Evolutionary conservation across 2,329 filamentous ascomycete genomes (phyloP).

Genomic region (Pestalotiopsis sp.): DNA sequence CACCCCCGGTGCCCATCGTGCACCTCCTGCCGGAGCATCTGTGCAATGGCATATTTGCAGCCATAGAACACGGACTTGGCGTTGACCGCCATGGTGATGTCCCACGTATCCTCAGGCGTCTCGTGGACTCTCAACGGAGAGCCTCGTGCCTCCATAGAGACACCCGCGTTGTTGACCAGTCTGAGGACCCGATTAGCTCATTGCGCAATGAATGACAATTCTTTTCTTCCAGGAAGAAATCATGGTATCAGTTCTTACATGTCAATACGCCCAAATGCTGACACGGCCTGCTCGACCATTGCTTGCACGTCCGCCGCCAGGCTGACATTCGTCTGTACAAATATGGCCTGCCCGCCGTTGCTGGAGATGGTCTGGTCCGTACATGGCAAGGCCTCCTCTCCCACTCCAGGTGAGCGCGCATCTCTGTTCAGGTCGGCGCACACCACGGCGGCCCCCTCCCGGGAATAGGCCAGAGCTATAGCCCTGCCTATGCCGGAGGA

Average conservation of each 20-base stretch:
- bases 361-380: neutral
- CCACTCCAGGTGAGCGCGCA: constrained; percentile 20
- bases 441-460: constrained; percentile 43
- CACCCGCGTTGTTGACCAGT: constrained; percentile 53
- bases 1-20: constrained; percentile 46
- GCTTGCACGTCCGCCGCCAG: neutral
- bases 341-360: neutral
- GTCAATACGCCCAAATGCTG: neutral
- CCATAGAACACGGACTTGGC: constrained; percentile 39
- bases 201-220: too few species aligned
- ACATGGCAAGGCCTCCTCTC: neutral
- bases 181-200: too few species aligned
- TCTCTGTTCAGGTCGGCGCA: constrained; percentile 40
- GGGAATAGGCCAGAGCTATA: constrained; percentile 43
- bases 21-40: constrained; percentile 52
- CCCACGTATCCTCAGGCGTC: neutral
- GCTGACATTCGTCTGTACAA: neutral
- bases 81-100: constrained; percentile 39
- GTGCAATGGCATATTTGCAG: constrained; percentile 46
- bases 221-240: too few species aligned
- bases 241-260: too few species aligned
- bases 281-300: neutral
- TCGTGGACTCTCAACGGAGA: neutral
- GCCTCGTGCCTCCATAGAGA: constrained; percentile 34
- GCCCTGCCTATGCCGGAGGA: constrained; percentile 49